Evolutionary conservation across 306 rosid genomes (phyloP).

Genomic region (Ceratonia siliqua): DNA sequence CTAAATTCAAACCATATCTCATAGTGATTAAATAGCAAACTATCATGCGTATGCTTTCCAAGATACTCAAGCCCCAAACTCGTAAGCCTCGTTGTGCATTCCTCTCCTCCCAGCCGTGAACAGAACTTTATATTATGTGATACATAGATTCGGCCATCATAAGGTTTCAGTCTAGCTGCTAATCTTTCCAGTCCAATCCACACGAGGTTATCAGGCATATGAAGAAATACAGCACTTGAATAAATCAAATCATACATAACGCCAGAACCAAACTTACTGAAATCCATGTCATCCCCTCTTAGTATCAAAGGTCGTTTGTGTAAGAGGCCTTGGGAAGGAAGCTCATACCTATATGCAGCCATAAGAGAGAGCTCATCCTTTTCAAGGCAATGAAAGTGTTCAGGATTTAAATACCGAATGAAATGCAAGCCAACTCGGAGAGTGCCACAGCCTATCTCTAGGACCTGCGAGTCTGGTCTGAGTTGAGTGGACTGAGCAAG

Average conservation of each 20-base stretch:
- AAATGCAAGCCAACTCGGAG: conserved; percentile 94
- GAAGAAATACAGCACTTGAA: conserved; percentile 96
- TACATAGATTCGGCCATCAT: conserved; percentile 76
- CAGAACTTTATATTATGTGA: conserved; percentile 91
- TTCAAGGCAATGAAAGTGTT: conserved; percentile 79
- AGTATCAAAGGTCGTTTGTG: conserved; percentile 79
- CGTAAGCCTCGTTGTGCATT: conserved; percentile 69
- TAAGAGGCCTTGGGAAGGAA: conserved; percentile 89
- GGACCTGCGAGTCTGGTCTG: conserved; percentile 57
- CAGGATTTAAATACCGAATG: conserved; percentile 70
- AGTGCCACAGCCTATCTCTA: conserved; percentile 95
- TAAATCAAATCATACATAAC: conserved; percentile 69
- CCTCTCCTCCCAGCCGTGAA: conserved; percentile 79
- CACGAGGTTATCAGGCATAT: conserved; percentile 87
- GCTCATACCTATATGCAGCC: conserved; percentile 89
- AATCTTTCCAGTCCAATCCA: conserved; percentile 83
- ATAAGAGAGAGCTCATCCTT: conserved; percentile 88
- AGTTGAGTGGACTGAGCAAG: conserved; percentile 67
- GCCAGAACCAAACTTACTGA: conserved; percentile 59
- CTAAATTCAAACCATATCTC: conserved; percentile 91
- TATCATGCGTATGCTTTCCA: conserved; percentile 83
- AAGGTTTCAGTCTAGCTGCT: conserved; percentile 62
- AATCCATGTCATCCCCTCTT: conserved; percentile 84
- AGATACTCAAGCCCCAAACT: conserved; percentile 78
- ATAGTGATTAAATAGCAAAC: conserved; percentile 84